These are phyloP conservation scores for Neotropicomus parvogracilis DNA, from an alignment of 1,284 basidiomycete genomes.

Conservation along the genomic window DNA sequence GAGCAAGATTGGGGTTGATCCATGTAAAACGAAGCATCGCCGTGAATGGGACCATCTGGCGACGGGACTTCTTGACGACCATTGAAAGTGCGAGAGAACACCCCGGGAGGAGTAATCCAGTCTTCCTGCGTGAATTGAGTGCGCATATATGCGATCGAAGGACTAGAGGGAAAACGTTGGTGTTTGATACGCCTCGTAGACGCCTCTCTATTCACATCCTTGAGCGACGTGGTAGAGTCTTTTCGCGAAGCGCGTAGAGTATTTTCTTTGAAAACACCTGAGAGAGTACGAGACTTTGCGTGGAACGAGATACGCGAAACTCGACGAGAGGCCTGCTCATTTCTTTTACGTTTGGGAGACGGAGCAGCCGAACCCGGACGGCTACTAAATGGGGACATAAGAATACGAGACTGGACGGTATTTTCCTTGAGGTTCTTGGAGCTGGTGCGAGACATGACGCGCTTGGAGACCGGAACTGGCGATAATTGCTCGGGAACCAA, in stretches of 20 bases:
- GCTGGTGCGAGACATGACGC: constrained; percentile 42
- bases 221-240: constrained; percentile 21
- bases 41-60: constrained; percentile 5
- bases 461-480: constrained; percentile 42
- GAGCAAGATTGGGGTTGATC: constrained; percentile 24
- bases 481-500: constrained; percentile 35
- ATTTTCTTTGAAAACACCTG: constrained; percentile 22
- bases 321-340: constrained; percentile 6
- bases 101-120: constrained; percentile 12
- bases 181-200: constrained; percentile 13
- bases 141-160: constrained; percentile 31
- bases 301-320: constrained; percentile 14
- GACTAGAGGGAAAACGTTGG: constrained; percentile 21
- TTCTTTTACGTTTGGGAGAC: constrained; percentile 36
- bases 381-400: constrained; percentile 38
- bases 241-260: constrained; percentile 16
- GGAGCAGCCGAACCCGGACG: constrained; percentile 40
- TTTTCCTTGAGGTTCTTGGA: constrained; percentile 52
- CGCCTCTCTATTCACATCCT: constrained; percentile 1
- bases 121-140: constrained; percentile 12
- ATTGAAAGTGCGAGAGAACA: not conserved
- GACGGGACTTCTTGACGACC: not conserved
- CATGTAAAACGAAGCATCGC: constrained; percentile 17
- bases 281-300: constrained; percentile 26
- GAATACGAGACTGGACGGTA: constrained; percentile 5